Percentiles rank a stretch among this genome's conserved stretches.
phyloP scores from a whole-genome alignment of 2,329 filamentous ascomycete genomes.

The Trichoderma polysporum region DNA sequence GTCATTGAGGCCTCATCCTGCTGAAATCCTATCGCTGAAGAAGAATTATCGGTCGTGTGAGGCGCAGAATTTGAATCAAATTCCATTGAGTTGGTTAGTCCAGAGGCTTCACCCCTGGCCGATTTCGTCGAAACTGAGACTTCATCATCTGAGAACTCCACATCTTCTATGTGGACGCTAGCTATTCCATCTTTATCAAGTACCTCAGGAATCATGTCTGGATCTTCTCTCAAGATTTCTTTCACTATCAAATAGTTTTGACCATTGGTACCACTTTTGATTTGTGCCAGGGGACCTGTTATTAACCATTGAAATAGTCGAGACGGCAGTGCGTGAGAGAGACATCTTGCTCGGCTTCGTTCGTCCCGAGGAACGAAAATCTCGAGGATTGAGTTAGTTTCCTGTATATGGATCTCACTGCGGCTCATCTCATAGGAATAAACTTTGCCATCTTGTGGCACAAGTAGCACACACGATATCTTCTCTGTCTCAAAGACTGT shows the following conservation, averaged over 20 bases:
- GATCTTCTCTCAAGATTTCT: background rate
- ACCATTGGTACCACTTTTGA: conserved; percentile 25
- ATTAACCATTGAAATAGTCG: background rate
- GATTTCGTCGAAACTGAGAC: background rate
- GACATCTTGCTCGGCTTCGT: background rate
- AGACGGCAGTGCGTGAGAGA: background rate
- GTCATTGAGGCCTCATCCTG: background rate
- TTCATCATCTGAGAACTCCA: background rate
- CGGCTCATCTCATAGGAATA: background rate
- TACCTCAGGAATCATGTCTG: background rate
- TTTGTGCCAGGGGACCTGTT: background rate
- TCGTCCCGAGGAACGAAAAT: background rate
- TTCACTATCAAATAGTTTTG: background rate
- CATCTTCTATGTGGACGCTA: background rate
- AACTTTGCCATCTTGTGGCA: background rate
- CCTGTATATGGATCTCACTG: background rate
- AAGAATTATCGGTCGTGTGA: background rate
- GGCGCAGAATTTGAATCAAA: background rate
- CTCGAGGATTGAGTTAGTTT: background rate
- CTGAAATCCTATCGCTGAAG: background rate
- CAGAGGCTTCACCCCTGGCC: background rate
- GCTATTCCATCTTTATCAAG: background rate
- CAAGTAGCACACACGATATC: background rate
- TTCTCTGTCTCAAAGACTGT: background rate
- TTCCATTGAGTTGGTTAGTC: background rate